Conservation (phyloP, 352 stramenopile genomes). For the Thraustochytrium sp. region DNA sequence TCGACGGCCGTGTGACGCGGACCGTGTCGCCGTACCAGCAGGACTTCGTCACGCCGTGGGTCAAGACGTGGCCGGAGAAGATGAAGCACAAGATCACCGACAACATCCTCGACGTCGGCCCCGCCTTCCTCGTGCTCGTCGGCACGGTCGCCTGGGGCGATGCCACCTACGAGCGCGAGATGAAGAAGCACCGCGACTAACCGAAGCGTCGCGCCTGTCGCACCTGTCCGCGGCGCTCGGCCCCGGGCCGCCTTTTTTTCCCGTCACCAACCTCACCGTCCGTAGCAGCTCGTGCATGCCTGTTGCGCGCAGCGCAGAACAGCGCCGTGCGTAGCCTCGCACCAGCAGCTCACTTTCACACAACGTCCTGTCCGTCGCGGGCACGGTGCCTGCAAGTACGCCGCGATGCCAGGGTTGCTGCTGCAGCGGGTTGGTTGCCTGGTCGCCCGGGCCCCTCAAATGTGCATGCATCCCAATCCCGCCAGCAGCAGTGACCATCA, state of each 20-base stretch:
- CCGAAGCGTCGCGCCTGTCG: neutral
- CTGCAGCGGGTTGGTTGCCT: too few species aligned
- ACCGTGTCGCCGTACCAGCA: constrained; percentile 35
- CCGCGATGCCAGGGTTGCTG: too few species aligned
- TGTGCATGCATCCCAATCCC: too few species aligned
- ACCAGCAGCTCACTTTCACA: too few species aligned
- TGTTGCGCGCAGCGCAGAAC: too few species aligned
- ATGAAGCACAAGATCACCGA: constrained; percentile 38
- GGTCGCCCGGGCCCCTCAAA: too few species aligned
- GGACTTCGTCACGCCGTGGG: constrained; percentile 34
- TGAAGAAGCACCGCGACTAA: constrained; percentile 39
- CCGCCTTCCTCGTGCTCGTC: neutral
- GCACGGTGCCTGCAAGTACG: too few species aligned
- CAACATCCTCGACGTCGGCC: constrained; percentile 23
- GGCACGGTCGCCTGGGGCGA: constrained; percentile 10
- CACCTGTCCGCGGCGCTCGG: neutral
- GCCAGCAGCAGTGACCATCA: too few species aligned
- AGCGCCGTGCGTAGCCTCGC: too few species aligned
- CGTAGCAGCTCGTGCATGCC: too few species aligned
- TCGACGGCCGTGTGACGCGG: constrained; percentile 5
- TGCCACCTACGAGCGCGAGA: constrained; percentile 27
- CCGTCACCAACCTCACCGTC: neutral
- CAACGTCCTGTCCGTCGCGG: too few species aligned
- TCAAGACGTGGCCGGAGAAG: constrained; percentile 40
- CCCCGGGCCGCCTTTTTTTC: neutral